These are phyloP conservation scores for Penicillium sp. DNA, from an alignment of 2,329 filamentous ascomycete species.

Conservation along the genomic window DNA sequence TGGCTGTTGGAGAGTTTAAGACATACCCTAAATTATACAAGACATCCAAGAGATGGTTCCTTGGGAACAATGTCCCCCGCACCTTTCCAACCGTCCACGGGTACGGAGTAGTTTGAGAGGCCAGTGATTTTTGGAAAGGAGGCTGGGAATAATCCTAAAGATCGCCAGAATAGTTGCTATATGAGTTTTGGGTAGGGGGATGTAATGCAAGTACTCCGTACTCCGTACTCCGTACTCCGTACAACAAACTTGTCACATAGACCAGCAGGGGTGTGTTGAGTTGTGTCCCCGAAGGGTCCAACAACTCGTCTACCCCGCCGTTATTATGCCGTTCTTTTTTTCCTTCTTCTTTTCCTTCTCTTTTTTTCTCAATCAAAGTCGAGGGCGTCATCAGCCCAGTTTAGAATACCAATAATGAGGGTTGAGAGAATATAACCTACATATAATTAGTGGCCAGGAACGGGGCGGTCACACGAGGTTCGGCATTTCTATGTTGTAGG, in stretches of 20 bases:
- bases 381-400: constrained; percentile 7
- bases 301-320: neutral
- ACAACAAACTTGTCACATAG: neutral
- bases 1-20: constrained; percentile 6
- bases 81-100: neutral
- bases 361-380: neutral
- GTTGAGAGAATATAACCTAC: neutral
- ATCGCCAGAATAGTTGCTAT: neutral
- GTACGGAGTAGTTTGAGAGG: too few relatives aligned
- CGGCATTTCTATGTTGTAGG: constrained; percentile 5
- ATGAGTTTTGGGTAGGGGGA: neutral
- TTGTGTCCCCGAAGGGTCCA: neutral
- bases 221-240: neutral
- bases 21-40: constrained; percentile 7
- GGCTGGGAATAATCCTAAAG: neutral
- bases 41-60: neutral
- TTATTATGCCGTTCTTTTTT: neutral
- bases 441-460: too few relatives aligned
- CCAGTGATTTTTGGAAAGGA: neutral
- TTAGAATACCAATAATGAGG: neutral
- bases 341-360: neutral
- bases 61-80: constrained; percentile 6
- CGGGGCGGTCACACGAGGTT: neutral
- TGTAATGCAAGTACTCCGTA: neutral
- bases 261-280: neutral